phyloP scores from a whole-genome alignment of 176 grass and related monocot genomes.

The Triticum urartu region DNA sequence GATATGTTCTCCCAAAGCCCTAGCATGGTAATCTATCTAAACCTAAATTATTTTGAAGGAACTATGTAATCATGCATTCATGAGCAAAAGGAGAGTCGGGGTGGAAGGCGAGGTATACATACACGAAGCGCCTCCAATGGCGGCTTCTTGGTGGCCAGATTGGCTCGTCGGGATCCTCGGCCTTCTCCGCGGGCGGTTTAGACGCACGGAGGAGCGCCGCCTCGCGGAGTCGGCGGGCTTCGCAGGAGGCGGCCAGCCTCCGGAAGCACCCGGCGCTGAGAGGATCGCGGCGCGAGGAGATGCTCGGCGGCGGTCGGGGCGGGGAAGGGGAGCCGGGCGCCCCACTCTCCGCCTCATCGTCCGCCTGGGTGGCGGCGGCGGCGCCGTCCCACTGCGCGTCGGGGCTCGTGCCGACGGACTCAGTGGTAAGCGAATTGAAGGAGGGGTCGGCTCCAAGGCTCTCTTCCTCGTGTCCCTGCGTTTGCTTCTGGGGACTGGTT shows the following conservation, averaged over 20 bases:
- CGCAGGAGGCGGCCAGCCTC: neutral
- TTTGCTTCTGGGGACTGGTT: no score
- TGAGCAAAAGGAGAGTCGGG: neutral
- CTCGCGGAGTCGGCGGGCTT: neutral
- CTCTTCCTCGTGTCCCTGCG: no score
- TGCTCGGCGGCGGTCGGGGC: neutral
- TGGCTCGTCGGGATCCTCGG: neutral
- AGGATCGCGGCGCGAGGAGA: slow-evolving; percentile 4
- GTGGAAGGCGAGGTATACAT: neutral
- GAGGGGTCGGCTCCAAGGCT: no score
- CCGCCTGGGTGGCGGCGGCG: no score
- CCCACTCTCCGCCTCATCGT: neutral
- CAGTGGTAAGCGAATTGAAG: no score
- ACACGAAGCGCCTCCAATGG: slow-evolving; percentile 14
- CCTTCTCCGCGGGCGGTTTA: neutral
- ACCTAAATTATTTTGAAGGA: no score
- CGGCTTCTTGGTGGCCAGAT: slow-evolving; percentile 4
- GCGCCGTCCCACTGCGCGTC: no score
- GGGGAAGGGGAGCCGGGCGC: neutral
- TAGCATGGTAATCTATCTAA: no score
- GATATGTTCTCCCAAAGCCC: no score
- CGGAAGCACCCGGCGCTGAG: slow-evolving; percentile 17
- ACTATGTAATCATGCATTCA: no score
- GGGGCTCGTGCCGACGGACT: no score
- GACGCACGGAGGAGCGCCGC: no score